Conservation (phyloP, 78 protist species). For the Pigoraptor vietnamica region DNA sequence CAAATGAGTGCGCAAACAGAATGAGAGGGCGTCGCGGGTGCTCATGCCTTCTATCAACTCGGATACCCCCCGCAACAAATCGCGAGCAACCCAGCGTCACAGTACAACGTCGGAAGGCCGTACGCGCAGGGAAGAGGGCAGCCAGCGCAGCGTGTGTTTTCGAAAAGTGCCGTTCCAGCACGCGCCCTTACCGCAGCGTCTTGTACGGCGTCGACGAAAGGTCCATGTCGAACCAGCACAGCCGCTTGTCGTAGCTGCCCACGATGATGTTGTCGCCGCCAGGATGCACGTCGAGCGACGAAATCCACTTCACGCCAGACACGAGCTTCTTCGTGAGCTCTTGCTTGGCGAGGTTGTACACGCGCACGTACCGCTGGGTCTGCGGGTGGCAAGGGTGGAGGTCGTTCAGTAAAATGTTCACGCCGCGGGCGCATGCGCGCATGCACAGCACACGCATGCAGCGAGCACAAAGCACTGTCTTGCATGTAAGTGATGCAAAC, state of each 20-base stretch:
- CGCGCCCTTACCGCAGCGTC: conserved; percentile 40
- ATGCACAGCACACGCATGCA: too few relatives aligned
- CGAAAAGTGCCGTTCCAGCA: too few relatives aligned
- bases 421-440: not conserved
- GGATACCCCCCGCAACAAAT: too few relatives aligned
- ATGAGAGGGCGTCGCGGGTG: too few relatives aligned
- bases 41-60: not conserved
- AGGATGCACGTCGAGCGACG: conserved; percentile 86
- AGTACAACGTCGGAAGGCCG: too few relatives aligned
- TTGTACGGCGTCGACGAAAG: conserved; percentile 80
- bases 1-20: not conserved
- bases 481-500: too few relatives aligned
- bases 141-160: too few relatives aligned
- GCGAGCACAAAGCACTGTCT: too few relatives aligned
- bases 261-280: conserved; percentile 84
- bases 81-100: too few relatives aligned
- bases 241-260: conserved; percentile 80
- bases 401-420: not conserved
- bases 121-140: too few relatives aligned
- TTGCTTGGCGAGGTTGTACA: conserved; percentile 76
- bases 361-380: conserved; percentile 50
- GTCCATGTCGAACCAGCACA: conserved; percentile 96
- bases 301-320: conserved; percentile 57
- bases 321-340: conserved; percentile 58
- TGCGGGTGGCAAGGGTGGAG: not conserved